Evolutionary conservation across 2,329 filamentous ascomycete species (phyloP), one percentile per base, ranked within the genome.

Genomic region (Trichoderma citrinoviride): DNA sequence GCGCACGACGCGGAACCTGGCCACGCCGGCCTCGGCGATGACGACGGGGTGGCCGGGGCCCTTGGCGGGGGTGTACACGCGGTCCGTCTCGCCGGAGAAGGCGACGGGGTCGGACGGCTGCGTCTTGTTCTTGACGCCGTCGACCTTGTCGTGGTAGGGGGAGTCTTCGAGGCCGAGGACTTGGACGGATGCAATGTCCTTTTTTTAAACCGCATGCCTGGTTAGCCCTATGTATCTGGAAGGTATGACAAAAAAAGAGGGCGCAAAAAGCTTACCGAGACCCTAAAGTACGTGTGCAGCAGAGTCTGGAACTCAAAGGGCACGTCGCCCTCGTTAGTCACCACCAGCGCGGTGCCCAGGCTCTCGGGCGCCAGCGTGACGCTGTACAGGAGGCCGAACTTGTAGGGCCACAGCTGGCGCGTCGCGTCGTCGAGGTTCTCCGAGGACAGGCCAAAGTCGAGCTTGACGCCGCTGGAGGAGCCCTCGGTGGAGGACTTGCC

Each of bases 301-400:
- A 99, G 80, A 65, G 91, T 87, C 81, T 98, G 93, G 78, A 94
- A 96, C 70, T 98, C 94, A 77, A 96, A 97, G 33, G 90, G 81
- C 78, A 88, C 80, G 43, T 86, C 82, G 63, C 92, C 93, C 76
- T 96, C 90, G 76, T 99, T 99, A 75, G 91, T 90, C 63, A 98
- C 89, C 68, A 94, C 90, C 65, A 99, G 82, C 67, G 89, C 88
- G 3, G 94, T 97, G 74, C 87, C 87, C 74, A 99, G 80, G 41
- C 85, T 87, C 41, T 90, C 88, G 70, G 85, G 87, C 68, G 87
- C 87, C 69, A 99, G 81, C 3, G 91, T 96, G 66, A 99, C 92
- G 73, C 90, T 96, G 82, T 99, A 99, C 64, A 97, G 90, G 58
- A 98, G 84, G 5, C 90, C 90, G 76, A 99, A 99, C 68, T 90